These are phyloP conservation scores for Ogataea neopini DNA, from an alignment of 805 yeast genomes.

Conservation along the genomic window DNA sequence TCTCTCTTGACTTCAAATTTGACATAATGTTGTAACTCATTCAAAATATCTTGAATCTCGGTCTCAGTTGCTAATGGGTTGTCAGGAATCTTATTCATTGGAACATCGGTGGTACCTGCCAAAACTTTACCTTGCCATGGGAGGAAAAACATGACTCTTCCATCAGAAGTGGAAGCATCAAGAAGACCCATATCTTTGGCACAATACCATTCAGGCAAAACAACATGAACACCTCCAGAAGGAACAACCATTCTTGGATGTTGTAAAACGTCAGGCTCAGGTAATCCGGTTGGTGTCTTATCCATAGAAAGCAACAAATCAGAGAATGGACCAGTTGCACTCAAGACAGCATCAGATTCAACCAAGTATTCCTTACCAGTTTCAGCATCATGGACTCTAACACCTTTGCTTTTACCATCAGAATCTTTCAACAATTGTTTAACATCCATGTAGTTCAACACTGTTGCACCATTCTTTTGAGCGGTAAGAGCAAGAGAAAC, in stretches of 20 bases:
- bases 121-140: conserved; percentile 98
- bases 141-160: conserved; percentile 93
- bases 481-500: conserved; percentile 85
- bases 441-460: conserved; percentile 84
- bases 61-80: conserved; percentile 85
- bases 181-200: conserved; percentile 84
- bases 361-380: conserved; percentile 63
- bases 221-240: conserved; percentile 89
- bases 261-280: conserved; percentile 37
- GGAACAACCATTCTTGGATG: conserved; percentile 86
- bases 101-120: conserved; percentile 96
- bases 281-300: conserved; percentile 61
- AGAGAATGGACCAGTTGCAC: conserved; percentile 94
- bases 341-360: conserved; percentile 73
- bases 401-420: conserved; percentile 67
- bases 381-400: conserved; percentile 69
- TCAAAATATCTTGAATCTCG: conserved; percentile 83
- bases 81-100: conserved; percentile 66
- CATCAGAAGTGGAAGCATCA: conserved; percentile 91
- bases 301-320: conserved; percentile 88
- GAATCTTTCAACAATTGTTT: conserved; percentile 67
- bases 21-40: conserved; percentile 86
- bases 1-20: conserved; percentile 86
- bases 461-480: conserved; percentile 83
- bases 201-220: conserved; percentile 89